A percentile compares a stretch with the other conserved stretches of the same genome.
Conservation (phyloP, 768 basidiomycete species). For the Termitomyces sp. region DNA sequence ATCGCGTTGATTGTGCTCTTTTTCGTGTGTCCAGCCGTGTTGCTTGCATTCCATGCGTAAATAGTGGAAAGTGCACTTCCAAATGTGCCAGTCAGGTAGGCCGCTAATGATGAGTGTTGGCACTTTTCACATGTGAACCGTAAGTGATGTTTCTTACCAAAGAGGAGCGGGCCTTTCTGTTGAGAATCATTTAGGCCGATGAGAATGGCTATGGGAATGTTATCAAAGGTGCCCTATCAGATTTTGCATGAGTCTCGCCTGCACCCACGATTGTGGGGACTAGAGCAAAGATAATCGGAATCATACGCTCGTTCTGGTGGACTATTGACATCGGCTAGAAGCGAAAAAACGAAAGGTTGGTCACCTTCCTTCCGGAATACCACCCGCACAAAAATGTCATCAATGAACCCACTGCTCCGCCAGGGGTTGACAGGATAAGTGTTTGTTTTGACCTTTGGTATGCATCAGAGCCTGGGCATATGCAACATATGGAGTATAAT, state of each 20-base stretch:
- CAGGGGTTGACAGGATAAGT: conserved; percentile 54
- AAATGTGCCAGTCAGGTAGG: conserved; percentile 49
- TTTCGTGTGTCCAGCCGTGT: conserved; percentile 63
- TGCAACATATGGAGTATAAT: background rate
- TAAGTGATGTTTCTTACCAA: conserved; percentile 31
- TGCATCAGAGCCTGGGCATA: background rate
- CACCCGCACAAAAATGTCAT: conserved; percentile 53
- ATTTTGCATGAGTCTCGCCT: conserved; percentile 26
- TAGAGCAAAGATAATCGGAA: conserved; percentile 53
- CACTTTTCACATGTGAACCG: background rate
- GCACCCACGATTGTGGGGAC: conserved; percentile 55
- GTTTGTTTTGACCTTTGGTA: conserved; percentile 48
- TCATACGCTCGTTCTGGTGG: conserved; percentile 49
- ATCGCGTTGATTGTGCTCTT: conserved; percentile 63
- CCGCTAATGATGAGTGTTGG: conserved; percentile 24
- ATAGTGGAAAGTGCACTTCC: conserved; percentile 55
- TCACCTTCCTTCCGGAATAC: conserved; percentile 61
- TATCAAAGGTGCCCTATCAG: background rate
- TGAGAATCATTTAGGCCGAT: conserved; percentile 47
- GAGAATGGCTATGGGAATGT: conserved; percentile 34
- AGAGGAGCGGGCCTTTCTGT: conserved; percentile 48
- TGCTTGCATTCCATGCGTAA: conserved; percentile 62
- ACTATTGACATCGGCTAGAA: background rate
- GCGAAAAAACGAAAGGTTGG: background rate
- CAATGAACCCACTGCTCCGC: conserved; percentile 42